Base-by-base conservation (phyloP, 192 early-diverging fungal species). In the Funneliformis mosseae region DNA sequence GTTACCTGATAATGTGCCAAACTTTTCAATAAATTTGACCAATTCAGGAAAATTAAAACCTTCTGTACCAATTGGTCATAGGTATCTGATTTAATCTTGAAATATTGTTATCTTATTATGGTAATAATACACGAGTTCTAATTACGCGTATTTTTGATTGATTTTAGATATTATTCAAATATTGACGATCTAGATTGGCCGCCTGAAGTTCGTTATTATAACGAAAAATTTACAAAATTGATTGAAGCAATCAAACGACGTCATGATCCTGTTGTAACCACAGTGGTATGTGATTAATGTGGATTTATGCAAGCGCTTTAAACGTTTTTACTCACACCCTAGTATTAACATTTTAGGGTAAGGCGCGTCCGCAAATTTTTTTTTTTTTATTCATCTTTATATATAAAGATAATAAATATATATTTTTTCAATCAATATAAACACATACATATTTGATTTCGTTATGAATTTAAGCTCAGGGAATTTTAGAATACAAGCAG, bases 221-320 rank as follows among this genome's bases (percentile, higher is more conserved):
- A 95, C 81, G 87, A 88, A 71, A 88, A 88, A 43, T 97, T 99
- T 86, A 94, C 96, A 62, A 93, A 93, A 75, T 90, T 92, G 82
- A 94, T 99, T 77, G 96, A 99, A 78, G 89, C 87, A 64, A 96
- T 99, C 64, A 99, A 99, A 84, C 88, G 92, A 74, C 87, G 97
- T 70, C 97, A 99, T 76, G 95, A 97, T 81, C 95, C 96, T 27
- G 95, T 96, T 11, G 95, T 96, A 8, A 94, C 95, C 7, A 94
- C 96, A 41, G 86, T 97, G 90, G 91, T 92, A 88, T 85, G 69
- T 70, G 69, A 39, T 74, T 63, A 67, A 42, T 60, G 48, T 42
- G 8, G 50, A 28, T 3, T 14, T 12, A n/a, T 6, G 10, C n/a
- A n/a, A n/a, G n/a, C n/a, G n/a, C n/a, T n/a, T n/a, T 25, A 11